These are phyloP conservation scores for Papiliotrema flavescens DNA, from an alignment of 1,284 basidiomycete genomes.

Conservation along the genomic window DNA sequence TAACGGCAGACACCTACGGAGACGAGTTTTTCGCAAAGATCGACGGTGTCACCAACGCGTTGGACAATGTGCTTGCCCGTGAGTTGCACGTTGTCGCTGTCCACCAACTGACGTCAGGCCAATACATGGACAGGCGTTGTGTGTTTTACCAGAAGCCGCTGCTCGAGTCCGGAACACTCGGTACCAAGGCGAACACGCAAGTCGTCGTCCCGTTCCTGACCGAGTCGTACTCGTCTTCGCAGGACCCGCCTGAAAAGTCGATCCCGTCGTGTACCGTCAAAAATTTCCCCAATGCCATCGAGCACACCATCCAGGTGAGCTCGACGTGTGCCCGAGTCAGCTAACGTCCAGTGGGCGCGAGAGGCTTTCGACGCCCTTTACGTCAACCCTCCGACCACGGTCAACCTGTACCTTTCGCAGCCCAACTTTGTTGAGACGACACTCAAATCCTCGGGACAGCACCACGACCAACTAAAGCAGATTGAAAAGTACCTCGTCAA, in stretches of 20 bases:
- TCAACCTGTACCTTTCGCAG: constrained; percentile 95
- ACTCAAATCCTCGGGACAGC: constrained; percentile 84
- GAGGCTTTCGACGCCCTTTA: constrained; percentile 91
- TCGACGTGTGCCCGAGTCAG: constrained; percentile 1
- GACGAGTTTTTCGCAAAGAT: constrained; percentile 83
- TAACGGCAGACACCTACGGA: constrained; percentile 70
- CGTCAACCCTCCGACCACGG: constrained; percentile 88
- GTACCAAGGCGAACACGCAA: constrained; percentile 98
- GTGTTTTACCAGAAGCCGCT: constrained; percentile 96
- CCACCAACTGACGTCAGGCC: constrained; percentile 54
- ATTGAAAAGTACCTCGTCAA: constrained; percentile 88
- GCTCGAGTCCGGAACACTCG: constrained; percentile 95
- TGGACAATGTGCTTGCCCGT: constrained; percentile 97
- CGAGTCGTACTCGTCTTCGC: constrained; percentile 96
- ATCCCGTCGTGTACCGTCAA: constrained; percentile 98
- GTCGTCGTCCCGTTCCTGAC: constrained; percentile 93
- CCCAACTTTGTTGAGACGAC: constrained; percentile 92
- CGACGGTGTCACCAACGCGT: constrained; percentile 98
- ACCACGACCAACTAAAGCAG: constrained; percentile 85
- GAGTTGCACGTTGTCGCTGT: constrained; percentile 39
- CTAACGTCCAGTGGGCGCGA: constrained; percentile 72
- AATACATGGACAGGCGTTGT: constrained; percentile 99
- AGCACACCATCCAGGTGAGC: constrained; percentile 92
- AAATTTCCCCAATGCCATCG: constrained; percentile 98
- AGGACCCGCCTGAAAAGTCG: constrained; percentile 98